Conservation (phyloP, 768 basidiomycete species). For the Auricularia sp. region DNA sequence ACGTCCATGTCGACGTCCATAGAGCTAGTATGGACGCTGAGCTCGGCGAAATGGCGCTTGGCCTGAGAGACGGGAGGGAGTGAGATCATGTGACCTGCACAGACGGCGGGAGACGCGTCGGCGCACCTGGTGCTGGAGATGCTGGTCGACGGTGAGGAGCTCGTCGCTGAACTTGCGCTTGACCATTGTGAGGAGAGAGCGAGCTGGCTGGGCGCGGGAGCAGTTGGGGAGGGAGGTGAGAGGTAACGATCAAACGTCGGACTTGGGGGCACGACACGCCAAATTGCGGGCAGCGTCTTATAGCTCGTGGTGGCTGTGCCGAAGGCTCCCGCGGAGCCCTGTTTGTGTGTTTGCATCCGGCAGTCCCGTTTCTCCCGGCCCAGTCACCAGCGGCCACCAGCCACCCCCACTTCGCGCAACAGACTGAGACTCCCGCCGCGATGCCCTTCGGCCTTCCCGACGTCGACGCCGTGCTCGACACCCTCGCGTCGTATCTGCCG, state of each 20-base stretch:
- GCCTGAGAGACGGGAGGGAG: background rate
- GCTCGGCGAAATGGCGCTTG: background rate
- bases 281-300: no score
- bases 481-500: slow-evolving; percentile 30
- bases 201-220: slow-evolving; percentile 3
- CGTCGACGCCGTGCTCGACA: slow-evolving; percentile 34
- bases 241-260: background rate
- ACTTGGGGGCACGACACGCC: background rate
- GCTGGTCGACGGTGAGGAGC: background rate
- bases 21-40: background rate
- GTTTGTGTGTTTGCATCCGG: no score
- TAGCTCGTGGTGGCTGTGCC: no score
- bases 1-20: slow-evolving; percentile 8
- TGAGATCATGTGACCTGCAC: background rate
- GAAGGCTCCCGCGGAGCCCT: no score
- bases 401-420: no score
- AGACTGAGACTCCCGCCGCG: no score
- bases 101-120: background rate
- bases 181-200: slow-evolving; percentile 38
- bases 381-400: no score
- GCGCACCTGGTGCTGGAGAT: background rate
- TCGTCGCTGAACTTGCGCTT: slow-evolving; percentile 70
- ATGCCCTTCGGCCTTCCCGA: background rate
- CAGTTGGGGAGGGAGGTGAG: slow-evolving; percentile 2
- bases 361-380: no score